Base-by-base conservation (phyloP, 2,329 filamentous ascomycete genomes). In the Curvularia hawaiiensis region DNA sequence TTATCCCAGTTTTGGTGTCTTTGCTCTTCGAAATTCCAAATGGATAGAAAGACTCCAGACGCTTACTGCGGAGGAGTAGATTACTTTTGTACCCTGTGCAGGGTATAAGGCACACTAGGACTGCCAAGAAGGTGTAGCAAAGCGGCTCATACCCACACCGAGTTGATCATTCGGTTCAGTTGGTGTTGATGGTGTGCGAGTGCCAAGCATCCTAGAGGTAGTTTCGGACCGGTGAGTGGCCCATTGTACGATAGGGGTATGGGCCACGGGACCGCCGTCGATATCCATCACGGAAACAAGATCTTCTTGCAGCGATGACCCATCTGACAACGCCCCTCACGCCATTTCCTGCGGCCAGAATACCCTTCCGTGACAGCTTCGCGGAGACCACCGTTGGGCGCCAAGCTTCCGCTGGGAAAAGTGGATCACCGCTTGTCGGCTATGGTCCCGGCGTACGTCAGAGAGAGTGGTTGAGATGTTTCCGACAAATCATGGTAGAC, bases 371-470 rank as follows among this genome's bases (percentile, higher is more conserved):
- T 51, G 54, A 8, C 47, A 45, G 56, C 35, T 16, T 35, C 40
- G 50, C n/a, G 24, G 48, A 47, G n/a, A 38, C 38, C 35, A 43
- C 50, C 38, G 52, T 56, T 50, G 50, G 30, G 53, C 56, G 67
- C 68, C 68, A 70, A 72, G 69, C 47, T 58, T 60, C 67, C 64
- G 62, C 65, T 50, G 59, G 54, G 52, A 59, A 47, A 65, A 59
- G 58, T 66, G 63, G 63, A 63, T 53, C 49, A 38, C 20, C 9
- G 46, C 40, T 30, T 48, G 52, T 50, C 26, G 57, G 62, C 59
- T 59, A 64, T 61, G 50, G 54, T 26, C 64, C 58, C 47, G 69
- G 68, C 69, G 62, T 65, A 72, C 69, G 69, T 72, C 68, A 72
- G 56, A 31, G 35, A 47, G 50, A 40, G 38, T 41, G 44, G 35